phyloP scores from a whole-genome alignment of 805 yeast genomes.

The Spathaspora passalidarum region DNA sequence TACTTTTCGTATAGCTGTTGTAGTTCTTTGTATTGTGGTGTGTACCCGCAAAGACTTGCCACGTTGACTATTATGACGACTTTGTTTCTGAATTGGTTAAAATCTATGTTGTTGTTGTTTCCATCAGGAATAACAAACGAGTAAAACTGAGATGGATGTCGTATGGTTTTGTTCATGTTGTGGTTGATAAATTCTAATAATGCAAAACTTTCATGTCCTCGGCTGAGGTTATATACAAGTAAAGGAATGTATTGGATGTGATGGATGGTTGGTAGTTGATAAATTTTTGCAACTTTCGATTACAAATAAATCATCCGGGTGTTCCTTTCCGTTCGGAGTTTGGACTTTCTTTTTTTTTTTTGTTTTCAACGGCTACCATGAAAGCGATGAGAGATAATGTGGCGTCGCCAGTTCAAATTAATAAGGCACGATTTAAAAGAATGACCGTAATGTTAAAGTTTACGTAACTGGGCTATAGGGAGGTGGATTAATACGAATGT shows the following conservation, averaged over 20 bases:
- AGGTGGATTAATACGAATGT: no score
- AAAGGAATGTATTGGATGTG: no score
- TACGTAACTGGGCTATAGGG: no score
- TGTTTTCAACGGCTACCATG: background rate
- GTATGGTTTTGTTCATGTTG: background rate
- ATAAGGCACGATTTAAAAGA: no score
- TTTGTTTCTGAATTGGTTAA: conserved; percentile 66
- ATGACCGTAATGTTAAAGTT: no score
- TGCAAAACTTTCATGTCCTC: no score
- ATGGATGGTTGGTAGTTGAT: background rate
- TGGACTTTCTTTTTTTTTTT: no score
- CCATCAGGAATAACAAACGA: conserved; percentile 62
- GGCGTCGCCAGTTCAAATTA: no score
- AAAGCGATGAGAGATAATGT: background rate
- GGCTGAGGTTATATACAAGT: no score
- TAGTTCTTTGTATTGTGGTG: conserved; percentile 73
- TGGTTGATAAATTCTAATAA: no score
- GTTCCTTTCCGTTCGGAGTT: background rate
- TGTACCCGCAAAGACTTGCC: conserved; percentile 77
- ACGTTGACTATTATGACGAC: conserved; percentile 83
- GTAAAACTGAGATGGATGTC: conserved; percentile 41
- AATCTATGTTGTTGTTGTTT: conserved; percentile 56
- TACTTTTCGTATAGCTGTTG: conserved; percentile 67
- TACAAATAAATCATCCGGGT: background rate
- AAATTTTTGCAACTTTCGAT: background rate